Evolutionary conservation across 306 rosid species (phyloP).

Genomic region (Cercis canadensis): DNA sequence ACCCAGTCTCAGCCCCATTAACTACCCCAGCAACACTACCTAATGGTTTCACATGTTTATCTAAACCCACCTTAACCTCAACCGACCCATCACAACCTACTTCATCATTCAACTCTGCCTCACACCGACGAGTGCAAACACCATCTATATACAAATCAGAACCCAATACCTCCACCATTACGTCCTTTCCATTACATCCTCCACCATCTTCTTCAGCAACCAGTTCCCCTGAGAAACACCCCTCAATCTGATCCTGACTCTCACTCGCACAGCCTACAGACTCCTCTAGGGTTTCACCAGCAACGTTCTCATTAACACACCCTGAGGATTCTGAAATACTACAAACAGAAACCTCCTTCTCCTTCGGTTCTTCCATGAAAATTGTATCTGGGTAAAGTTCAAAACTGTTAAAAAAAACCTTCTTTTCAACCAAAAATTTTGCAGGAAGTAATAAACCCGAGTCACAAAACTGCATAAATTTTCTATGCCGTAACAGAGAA

Average conservation of each 20-base stretch:
- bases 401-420: slow-evolving; percentile 29
- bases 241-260: slow-evolving; percentile 42
- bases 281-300: slow-evolving; percentile 50
- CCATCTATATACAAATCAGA: slow-evolving; percentile 84
- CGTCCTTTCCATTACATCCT: slow-evolving; percentile 71
- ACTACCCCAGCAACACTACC: slow-evolving; percentile 12
- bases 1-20: slow-evolving; percentile 27
- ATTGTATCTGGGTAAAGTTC: slow-evolving; percentile 49
- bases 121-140: slow-evolving; percentile 61
- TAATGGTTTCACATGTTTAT: slow-evolving; percentile 37
- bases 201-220: slow-evolving; percentile 46
- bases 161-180: slow-evolving; percentile 83
- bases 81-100: slow-evolving; percentile 32
- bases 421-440: slow-evolving; percentile 2
- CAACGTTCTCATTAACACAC: slow-evolving; percentile 46
- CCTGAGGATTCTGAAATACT: slow-evolving; percentile 52
- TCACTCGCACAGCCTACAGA: slow-evolving; percentile 35
- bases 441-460: slow-evolving; percentile 50
- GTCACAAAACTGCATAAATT: slow-evolving; percentile 25
- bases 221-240: slow-evolving; percentile 41
- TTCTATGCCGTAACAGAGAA: slow-evolving; percentile 16
- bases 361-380: slow-evolving; percentile 74
- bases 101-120: slow-evolving; percentile 40
- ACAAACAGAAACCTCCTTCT: slow-evolving; percentile 42
- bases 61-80: slow-evolving; percentile 39